A percentile compares a stretch with the other conserved stretches of the same genome.
Conservation (phyloP, 306 rosid species). For the Castanea mollissima region DNA sequence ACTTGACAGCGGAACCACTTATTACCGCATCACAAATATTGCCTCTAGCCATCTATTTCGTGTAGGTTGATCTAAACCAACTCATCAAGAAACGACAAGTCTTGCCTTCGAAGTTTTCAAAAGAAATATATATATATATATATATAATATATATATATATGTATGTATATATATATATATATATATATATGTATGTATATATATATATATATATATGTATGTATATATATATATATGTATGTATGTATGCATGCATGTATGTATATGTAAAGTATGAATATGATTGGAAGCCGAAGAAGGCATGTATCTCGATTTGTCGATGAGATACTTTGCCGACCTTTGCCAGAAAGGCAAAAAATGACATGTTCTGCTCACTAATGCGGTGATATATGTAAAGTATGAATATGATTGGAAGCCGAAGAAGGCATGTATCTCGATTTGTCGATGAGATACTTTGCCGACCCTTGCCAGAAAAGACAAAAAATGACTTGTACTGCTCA, state of each 20-base stretch:
- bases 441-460: slow-evolving; percentile 22
- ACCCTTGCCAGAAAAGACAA: too few relatives aligned
- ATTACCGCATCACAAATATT: too few relatives aligned
- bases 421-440: slow-evolving; percentile 12
- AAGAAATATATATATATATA: background rate
- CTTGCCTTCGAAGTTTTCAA: slow-evolving; percentile 25
- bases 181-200: too few relatives aligned
- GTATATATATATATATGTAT: too few relatives aligned
- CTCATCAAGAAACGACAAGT: background rate
- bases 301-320: slow-evolving; percentile 12
- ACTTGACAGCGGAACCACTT: background rate
- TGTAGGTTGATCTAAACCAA: background rate
- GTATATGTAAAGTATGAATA: background rate
- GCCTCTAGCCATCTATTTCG: background rate
- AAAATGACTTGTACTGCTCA: too few relatives aligned
- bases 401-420: slow-evolving; percentile 29
- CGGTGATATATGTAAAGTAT: background rate
- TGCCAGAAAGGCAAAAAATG: too few relatives aligned
- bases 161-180: too few relatives aligned
- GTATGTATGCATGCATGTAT: too few relatives aligned
- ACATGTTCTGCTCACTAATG: too few relatives aligned
- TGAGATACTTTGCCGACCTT: slow-evolving; percentile 14
- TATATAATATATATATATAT: too few relatives aligned
- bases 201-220: too few relatives aligned
- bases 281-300: slow-evolving; percentile 30